Evolutionary conservation across 768 basidiomycete species (phyloP).

Genomic region (Pleurotus citrinopileatus): DNA sequence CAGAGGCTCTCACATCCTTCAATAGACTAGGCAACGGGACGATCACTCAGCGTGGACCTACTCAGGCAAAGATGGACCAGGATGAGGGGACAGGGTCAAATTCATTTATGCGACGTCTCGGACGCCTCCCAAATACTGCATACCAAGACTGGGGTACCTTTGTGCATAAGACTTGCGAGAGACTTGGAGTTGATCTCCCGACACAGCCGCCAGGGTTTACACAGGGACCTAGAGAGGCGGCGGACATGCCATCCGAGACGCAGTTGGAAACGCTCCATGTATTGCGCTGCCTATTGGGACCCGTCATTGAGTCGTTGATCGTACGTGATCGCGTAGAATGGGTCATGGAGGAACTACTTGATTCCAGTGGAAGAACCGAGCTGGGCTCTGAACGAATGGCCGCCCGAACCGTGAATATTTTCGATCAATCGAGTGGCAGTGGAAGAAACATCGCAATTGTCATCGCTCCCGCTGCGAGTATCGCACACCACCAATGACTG

Average conservation of each 20-base stretch:
- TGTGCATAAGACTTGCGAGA: constrained; percentile 25
- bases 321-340: constrained; percentile 60
- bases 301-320: constrained; percentile 30
- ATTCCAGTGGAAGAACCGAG: not conserved
- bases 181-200: constrained; percentile 23
- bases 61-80: not conserved
- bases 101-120: constrained; percentile 42
- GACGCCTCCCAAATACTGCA: constrained; percentile 46
- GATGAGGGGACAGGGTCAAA: constrained; percentile 33
- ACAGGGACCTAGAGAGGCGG: not conserved
- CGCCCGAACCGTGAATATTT: constrained; percentile 59
- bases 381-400: constrained; percentile 3
- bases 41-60: constrained; percentile 1
- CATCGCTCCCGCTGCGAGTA: constrained; percentile 42
- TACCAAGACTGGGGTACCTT: constrained; percentile 53
- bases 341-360: constrained; percentile 40
- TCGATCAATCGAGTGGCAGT: constrained; percentile 71
- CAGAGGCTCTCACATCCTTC: not conserved
- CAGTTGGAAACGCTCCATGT: constrained; percentile 60
- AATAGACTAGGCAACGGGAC: constrained; percentile 2
- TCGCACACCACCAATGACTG: too few relatives aligned
- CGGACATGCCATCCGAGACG: constrained; percentile 21
- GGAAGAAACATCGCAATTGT: constrained; percentile 70
- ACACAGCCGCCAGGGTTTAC: not conserved
- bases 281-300: constrained; percentile 49